These are phyloP conservation scores for Fusarium sublunatum DNA, from an alignment of 2,329 filamentous ascomycete species.

Conservation along the genomic window DNA sequence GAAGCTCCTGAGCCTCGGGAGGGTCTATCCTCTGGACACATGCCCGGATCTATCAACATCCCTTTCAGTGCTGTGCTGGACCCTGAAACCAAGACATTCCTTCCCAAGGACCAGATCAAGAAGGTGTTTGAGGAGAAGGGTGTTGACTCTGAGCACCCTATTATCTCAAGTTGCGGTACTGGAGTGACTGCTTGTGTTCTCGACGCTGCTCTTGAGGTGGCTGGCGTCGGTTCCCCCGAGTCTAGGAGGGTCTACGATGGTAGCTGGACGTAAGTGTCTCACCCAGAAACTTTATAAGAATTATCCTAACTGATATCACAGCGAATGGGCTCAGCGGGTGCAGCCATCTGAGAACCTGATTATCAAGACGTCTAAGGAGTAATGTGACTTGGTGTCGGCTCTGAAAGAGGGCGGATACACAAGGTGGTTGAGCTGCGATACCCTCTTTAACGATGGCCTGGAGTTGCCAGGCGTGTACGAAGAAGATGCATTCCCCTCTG, in stretches of 20 bases:
- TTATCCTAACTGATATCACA: conserved; percentile 51
- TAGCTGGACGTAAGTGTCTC: conserved; percentile 87
- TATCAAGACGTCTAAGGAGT: conserved; percentile 59
- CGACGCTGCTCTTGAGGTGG: conserved; percentile 85
- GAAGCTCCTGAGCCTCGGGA: conserved; percentile 86
- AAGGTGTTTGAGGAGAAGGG: conserved; percentile 83
- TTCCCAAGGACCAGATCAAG: conserved; percentile 76
- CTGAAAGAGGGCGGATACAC: conserved; percentile 32
- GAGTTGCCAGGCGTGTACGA: conserved; percentile 45
- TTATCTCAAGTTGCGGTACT: conserved; percentile 90
- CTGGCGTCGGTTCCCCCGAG: conserved; percentile 75
- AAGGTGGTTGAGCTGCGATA: conserved; percentile 46
- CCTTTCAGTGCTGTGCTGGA: conserved; percentile 85
- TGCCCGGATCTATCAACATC: conserved; percentile 87
- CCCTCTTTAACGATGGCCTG: conserved; percentile 47
- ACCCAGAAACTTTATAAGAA: neutral
- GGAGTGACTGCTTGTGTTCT: conserved; percentile 93
- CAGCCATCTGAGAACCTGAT: conserved; percentile 72
- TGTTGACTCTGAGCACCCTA: conserved; percentile 80
- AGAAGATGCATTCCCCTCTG: conserved; percentile 43
- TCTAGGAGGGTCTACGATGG: conserved; percentile 89
- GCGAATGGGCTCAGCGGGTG: conserved; percentile 76
- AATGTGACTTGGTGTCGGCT: conserved; percentile 22
- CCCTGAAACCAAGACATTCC: conserved; percentile 81
- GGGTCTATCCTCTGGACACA: conserved; percentile 88